These are phyloP conservation scores for Pisolithus marmoratus DNA, from an alignment of 768 basidiomycete species.

Conservation along the genomic window DNA sequence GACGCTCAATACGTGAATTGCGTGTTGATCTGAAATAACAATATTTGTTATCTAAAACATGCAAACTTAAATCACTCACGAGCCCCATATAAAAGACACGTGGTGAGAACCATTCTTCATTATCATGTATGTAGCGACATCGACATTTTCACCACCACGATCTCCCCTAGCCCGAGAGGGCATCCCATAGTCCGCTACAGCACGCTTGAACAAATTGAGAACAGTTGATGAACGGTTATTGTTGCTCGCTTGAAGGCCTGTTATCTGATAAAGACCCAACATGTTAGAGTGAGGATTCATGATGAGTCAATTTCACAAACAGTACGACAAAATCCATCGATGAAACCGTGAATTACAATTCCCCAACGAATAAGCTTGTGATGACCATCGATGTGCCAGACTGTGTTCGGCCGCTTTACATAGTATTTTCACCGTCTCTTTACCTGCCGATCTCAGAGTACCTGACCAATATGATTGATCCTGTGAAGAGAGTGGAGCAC, in stretches of 20 bases:
- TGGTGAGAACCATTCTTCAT: slow-evolving; percentile 5
- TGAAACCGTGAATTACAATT: slow-evolving; percentile 21
- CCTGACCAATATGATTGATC: slow-evolving; percentile 6
- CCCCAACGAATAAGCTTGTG: slow-evolving; percentile 26
- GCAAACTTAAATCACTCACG: slow-evolving; percentile 11
- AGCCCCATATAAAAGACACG: slow-evolving; percentile 36
- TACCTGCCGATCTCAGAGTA: neutral
- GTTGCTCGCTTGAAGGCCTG: slow-evolving; percentile 28
- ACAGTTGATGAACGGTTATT: slow-evolving; percentile 30
- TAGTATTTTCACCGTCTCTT: slow-evolving; percentile 7
- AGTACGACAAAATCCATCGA: slow-evolving; percentile 24
- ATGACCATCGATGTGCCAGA: slow-evolving; percentile 25
- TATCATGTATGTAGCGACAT: slow-evolving; percentile 23
- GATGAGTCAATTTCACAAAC: slow-evolving; percentile 5
- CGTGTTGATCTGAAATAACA: slow-evolving; percentile 11
- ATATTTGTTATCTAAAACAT: neutral
- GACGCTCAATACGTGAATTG: slow-evolving; percentile 22
- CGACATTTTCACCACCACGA: slow-evolving; percentile 34
- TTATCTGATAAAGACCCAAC: slow-evolving; percentile 13
- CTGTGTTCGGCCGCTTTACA: slow-evolving; percentile 9
- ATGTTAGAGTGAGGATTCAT: neutral
- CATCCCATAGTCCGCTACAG: slow-evolving; percentile 17
- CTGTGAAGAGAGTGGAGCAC: slow-evolving; percentile 21
- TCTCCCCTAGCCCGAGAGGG: slow-evolving; percentile 32
- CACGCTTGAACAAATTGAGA: slow-evolving; percentile 6